Percentiles rank a stretch among this genome's conserved stretches.
Conservation (phyloP, 768 basidiomycete species). For the Artomyces pyxidatus region DNA sequence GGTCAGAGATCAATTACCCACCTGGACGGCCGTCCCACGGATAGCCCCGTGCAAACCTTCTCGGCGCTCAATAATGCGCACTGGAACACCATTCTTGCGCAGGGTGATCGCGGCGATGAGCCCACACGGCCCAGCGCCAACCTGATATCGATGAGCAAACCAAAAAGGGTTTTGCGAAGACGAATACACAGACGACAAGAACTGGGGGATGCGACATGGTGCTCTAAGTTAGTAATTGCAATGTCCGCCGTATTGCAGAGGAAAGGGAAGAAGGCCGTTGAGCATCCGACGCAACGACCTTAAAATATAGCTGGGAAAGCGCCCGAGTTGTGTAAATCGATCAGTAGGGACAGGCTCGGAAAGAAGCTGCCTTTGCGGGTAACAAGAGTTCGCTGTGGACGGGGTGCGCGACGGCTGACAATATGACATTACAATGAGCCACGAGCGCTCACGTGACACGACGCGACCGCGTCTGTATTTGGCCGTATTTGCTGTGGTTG, state of each 20-base stretch:
- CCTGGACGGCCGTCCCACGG: background rate
- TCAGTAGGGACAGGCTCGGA: no score
- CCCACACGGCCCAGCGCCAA: constrained; percentile 12
- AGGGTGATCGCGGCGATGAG: constrained; percentile 10
- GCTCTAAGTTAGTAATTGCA: no score
- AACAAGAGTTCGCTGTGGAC: no score
- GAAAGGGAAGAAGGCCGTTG: no score
- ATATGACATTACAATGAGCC: no score
- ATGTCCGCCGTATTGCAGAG: no score
- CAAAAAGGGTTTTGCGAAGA: background rate
- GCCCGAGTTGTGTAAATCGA: no score
- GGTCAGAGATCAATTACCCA: background rate
- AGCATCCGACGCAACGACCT: no score
- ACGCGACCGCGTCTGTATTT: constrained; percentile 33
- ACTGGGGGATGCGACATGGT: background rate
- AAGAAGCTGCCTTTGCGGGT: no score
- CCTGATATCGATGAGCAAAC: background rate
- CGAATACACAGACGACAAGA: background rate
- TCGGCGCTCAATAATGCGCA: constrained; percentile 10
- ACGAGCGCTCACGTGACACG: constrained; percentile 26
- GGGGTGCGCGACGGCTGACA: no score
- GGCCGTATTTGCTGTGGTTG: constrained; percentile 27
- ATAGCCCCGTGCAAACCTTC: background rate
- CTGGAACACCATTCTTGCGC: constrained; percentile 9
- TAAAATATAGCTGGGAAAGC: no score